Base-by-base conservation (phyloP, 495 filamentous ascomycete genomes). In the Glutinoglossum americanum region DNA sequence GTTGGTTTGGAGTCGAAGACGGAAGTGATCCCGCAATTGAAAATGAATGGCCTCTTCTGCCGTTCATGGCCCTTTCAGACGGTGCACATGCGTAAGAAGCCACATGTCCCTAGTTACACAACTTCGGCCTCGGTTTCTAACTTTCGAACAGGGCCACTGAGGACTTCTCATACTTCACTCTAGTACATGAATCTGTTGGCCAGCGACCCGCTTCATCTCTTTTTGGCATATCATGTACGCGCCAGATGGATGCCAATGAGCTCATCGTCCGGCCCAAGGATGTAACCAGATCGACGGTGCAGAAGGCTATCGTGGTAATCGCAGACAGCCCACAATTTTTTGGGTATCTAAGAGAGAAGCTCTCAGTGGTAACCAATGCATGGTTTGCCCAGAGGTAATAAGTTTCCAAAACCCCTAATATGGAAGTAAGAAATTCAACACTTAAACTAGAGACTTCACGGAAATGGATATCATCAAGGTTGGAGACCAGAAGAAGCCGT, bases 91-190 rank as follows among this genome's bases (percentile, higher is more conserved):
- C 87, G 87, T 94, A 76, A 64, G 44, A 76, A 64, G 37, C 25
- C 45, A 41, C 25, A 37, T 41, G 23, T 59, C 54, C 21, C 25
- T 32, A n/a, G n/a, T 54, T 44, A 62, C 47, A 47, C 26, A 19
- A 27, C n/a, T 15, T 33, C 21, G 35, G 51, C 19, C 51, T 25
- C 15, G 7, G 26, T 58, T 30, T 6, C 45, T 59, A 55, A 41
- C 32, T n/a, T 54, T 15, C 17, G 15, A 30, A 15, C 13, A 92
- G 86, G 41, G 78, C 85, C 9, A 82, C 80, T 26, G 92, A 98
- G 68, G 92, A 97, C 68, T 97, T 96, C 74, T 95, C 88, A 56
- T 98, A 97, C 72, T 98, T 98, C 70, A 97, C 93, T 15, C 82
- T 98, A 41, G 76, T 84, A 49, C 81, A 80, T 48, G 80, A 80